A percentile compares a stretch with the other conserved stretches of the same genome.
Evolutionary conservation across 2,329 filamentous ascomycete species (phyloP).

Genomic region (Monosporascus sp.): DNA sequence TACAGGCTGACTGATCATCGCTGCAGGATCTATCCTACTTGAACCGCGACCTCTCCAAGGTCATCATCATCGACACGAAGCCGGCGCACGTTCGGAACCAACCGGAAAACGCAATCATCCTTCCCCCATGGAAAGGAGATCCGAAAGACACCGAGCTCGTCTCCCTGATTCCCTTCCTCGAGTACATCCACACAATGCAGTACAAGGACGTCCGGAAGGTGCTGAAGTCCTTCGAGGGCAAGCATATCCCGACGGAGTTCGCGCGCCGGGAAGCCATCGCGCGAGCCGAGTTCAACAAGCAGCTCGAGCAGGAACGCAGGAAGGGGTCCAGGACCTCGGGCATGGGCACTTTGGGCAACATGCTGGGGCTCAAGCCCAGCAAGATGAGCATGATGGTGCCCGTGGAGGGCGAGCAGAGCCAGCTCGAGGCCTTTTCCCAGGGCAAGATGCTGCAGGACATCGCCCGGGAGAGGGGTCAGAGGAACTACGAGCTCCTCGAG

Average conservation of each 20-base stretch:
- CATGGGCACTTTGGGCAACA: conserved; percentile 62
- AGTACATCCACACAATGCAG: conserved; percentile 94
- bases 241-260: conserved; percentile 85
- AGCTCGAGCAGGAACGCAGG: conserved; percentile 62
- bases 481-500: conserved; percentile 84
- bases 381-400: conserved; percentile 57
- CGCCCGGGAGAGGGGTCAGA: conserved; percentile 84
- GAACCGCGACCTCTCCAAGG: conserved; percentile 92
- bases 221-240: conserved; percentile 82
- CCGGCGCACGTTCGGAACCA: conserved; percentile 76
- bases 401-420: conserved; percentile 61
- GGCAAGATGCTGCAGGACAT: conserved; percentile 98
- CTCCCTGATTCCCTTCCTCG: conserved; percentile 87
- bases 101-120: conserved; percentile 91
- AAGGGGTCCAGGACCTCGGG: conserved; percentile 52
- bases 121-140: conserved; percentile 86
- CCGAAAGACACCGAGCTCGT: conserved; percentile 81
- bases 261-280: conserved; percentile 80
- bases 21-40: conserved; percentile 88
- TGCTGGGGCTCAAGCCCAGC: conserved; percentile 72
- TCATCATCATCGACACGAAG: conserved; percentile 89
- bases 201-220: conserved; percentile 81
- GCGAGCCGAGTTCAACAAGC: conserved; percentile 76
- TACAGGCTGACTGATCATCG: conserved; percentile 14
- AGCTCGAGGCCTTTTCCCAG: conserved; percentile 73